A percentile compares a stretch with the other conserved stretches of the same genome.
These are phyloP conservation scores for Schoenoplectus tabernaemontani DNA, from an alignment of 202 grass and related monocot species.

Conservation along the genomic window DNA sequence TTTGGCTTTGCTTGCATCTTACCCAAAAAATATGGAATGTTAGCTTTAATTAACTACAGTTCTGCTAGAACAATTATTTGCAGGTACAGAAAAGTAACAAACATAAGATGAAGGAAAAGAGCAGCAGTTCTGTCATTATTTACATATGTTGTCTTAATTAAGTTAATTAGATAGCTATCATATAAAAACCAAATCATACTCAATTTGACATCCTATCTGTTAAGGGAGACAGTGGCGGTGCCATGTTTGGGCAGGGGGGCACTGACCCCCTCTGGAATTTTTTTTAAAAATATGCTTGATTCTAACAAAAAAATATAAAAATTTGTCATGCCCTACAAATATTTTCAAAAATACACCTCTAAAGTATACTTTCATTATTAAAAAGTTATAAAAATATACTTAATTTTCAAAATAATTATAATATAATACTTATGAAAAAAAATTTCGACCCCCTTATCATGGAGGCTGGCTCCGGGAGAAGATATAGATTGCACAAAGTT, in stretches of 20 bases:
- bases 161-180: not conserved
- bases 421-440: too few species aligned
- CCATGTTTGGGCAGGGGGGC: too few species aligned
- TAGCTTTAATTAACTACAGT: not conserved
- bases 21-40: not conserved
- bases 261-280: too few species aligned
- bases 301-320: too few species aligned
- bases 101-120: not conserved
- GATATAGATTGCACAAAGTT: constrained; percentile 79
- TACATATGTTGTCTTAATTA: not conserved
- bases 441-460: too few species aligned
- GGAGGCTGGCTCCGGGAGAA: too few species aligned
- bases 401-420: too few species aligned
- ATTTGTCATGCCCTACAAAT: too few species aligned
- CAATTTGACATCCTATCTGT: constrained; percentile 29
- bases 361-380: too few species aligned
- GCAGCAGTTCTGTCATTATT: not conserved
- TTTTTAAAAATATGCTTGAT: too few species aligned
- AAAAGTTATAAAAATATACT: too few species aligned
- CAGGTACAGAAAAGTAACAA: not conserved
- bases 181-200: not conserved
- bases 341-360: too few species aligned
- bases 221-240: constrained; percentile 69
- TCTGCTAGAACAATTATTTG: not conserved
- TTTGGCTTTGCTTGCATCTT: not conserved